Evolutionary conservation across 1,284 basidiomycete species (phyloP).

Genomic region (Pseudozyma flocculosa): DNA sequence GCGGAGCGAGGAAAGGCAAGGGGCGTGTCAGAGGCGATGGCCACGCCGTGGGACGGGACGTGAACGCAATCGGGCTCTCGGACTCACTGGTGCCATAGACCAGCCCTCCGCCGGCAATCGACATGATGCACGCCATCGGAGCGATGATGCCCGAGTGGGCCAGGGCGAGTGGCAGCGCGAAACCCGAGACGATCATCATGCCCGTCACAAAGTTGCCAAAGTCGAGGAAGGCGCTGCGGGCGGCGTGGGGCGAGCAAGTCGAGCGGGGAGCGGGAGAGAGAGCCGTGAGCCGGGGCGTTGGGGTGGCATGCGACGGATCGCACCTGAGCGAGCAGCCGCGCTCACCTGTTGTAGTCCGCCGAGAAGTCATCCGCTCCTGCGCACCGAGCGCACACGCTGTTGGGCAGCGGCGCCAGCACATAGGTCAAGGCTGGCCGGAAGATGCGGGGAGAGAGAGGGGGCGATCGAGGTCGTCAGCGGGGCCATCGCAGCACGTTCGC

Average conservation of each 20-base stretch:
- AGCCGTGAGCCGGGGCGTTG: too few relatives aligned
- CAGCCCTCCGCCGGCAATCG: conserved; percentile 85
- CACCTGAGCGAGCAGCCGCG: too few relatives aligned
- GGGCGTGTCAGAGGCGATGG: too few relatives aligned
- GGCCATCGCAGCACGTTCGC: not conserved
- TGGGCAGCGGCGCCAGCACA: conserved; percentile 91
- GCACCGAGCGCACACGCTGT: conserved; percentile 69
- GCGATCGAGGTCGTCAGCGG: conserved; percentile 1
- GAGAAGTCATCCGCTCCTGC: conserved; percentile 64
- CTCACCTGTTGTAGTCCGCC: conserved; percentile 63
- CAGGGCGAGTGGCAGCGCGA: conserved; percentile 87
- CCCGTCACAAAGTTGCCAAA: conserved; percentile 94
- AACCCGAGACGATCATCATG: conserved; percentile 81
- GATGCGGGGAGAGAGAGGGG: not conserved
- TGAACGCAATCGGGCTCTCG: too few relatives aligned
- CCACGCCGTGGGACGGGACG: too few relatives aligned
- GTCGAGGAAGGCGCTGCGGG: conserved; percentile 64
- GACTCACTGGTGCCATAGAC: conserved; percentile 91
- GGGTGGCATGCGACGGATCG: too few relatives aligned
- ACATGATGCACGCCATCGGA: conserved; percentile 85
- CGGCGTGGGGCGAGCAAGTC: not conserved
- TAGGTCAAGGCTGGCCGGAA: conserved; percentile 77
- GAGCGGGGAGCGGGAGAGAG: not conserved
- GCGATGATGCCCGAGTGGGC: conserved; percentile 88
- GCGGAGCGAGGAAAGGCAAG: not conserved